These are phyloP conservation scores for Colletotrichum sp. DNA, from an alignment of 2,329 filamentous ascomycete species.

Conservation along the genomic window DNA sequence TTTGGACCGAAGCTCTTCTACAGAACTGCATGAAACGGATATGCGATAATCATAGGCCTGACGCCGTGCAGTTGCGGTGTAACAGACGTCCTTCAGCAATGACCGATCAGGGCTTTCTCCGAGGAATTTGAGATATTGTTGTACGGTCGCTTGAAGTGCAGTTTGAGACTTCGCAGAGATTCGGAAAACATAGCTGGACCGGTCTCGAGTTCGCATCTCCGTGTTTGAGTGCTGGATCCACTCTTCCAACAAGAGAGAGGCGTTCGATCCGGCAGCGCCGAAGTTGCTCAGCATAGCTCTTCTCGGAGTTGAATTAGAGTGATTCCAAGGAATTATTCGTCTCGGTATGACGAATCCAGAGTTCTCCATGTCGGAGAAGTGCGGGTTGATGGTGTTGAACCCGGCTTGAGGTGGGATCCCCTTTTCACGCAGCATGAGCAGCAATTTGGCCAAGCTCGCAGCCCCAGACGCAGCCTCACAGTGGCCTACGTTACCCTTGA, in stretches of 20 bases:
- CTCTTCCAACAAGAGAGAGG: not conserved
- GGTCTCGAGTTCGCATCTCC: not conserved
- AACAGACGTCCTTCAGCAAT: not conserved
- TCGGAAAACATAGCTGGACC: not conserved
- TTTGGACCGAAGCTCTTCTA: not conserved
- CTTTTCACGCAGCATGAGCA: not conserved
- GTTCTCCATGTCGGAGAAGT: not conserved
- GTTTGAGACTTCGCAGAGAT: not conserved
- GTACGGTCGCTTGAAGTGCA: not conserved
- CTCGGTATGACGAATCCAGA: not conserved
- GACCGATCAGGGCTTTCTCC: not conserved
- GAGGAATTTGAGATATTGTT: not conserved
- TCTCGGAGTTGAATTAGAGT: not conserved
- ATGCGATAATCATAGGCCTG: not conserved
- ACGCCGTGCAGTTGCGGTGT: not conserved
- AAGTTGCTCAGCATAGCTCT: not conserved
- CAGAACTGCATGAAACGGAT: not conserved
- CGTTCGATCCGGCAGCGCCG: not conserved
- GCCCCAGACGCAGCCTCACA: not conserved
- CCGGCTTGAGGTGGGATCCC: not conserved
- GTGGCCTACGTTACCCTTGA: not conserved
- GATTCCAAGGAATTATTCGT: not conserved
- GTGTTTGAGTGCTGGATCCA: not conserved
- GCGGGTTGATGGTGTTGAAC: not conserved
- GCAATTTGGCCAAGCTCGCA: not conserved